Base-by-base conservation (phyloP, 2,329 filamentous ascomycete genomes). In the Atkinsonella texensis region DNA sequence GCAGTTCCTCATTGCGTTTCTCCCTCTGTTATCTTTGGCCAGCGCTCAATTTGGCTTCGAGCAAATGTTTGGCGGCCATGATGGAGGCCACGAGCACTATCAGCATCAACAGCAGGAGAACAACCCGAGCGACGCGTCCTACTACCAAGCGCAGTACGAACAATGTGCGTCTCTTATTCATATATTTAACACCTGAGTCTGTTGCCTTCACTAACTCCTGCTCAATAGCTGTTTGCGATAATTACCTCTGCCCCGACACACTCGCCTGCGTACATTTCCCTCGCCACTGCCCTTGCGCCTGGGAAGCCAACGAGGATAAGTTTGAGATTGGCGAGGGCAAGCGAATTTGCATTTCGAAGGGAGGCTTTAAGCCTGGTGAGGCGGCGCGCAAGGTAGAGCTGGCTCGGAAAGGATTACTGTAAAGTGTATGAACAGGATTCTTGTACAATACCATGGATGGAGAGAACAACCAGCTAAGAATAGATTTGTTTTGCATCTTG, bases 261-360 rank as follows among this genome's bases (percentile, higher is more conserved):
- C 79, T 98, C 54, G 87, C 90, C 38, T 98, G 93, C 72, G 93
- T 98, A 7, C 85, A 94, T 66, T 93, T 95, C 71, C 90, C 93
- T 1, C 91, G 97, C 67, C 93, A 98, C 70, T 98, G 93, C 69
- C 93, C 93, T 31, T 98, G 93, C 70, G 77, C 89, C 2, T 95
- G 85, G 72, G 83, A 85, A 1, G 70, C 74, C 9, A 74, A 85
- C 55, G 83, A 91, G 63, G 87, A 91, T 58, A 93, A 93, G 64
- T 79, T 89, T 56, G 87, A 86, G 67, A 61, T 83, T 32, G 80
- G 75, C 5, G 85, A 90, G 4, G 87, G 87, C 0, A 80, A 81
- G 58, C 78, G 84, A 41, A 72, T 89, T 46, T 93, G 87, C 62
- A 74, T 85, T 1, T 87, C 82, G 44, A 88, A 83, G 62, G 85